These are phyloP conservation scores for Monocercomonoides exilis DNA, from an alignment of 78 protist species.

Conservation along the genomic window DNA sequence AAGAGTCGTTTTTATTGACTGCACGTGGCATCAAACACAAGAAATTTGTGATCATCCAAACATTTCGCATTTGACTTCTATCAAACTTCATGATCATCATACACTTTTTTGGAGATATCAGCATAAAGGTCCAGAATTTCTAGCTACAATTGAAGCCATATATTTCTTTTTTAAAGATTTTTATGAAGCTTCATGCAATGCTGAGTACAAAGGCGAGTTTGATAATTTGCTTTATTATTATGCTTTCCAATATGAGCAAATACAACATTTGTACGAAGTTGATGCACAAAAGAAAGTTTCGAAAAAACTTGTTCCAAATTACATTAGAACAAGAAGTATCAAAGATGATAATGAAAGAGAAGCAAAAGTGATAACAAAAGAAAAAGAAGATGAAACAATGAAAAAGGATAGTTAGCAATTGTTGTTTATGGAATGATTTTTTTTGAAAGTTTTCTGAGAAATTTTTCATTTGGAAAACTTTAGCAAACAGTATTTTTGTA, in stretches of 20 bases:
- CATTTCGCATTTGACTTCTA: background rate
- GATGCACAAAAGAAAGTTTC: background rate
- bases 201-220: constrained; percentile 4
- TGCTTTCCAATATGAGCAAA: background rate
- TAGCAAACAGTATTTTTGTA: too few species aligned
- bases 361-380: too few species aligned
- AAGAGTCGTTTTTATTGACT: constrained; percentile 22
- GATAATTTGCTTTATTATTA: constrained; percentile 22
- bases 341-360: too few species aligned
- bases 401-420: too few species aligned
- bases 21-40: background rate
- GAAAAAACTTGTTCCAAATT: background rate
- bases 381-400: too few species aligned
- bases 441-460: too few species aligned
- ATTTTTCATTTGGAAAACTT: too few species aligned
- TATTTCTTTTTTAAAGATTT: constrained; percentile 19
- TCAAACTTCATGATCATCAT: background rate
- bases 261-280: background rate
- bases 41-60: background rate
- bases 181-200: background rate
- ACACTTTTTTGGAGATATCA: constrained; percentile 27
- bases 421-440: too few species aligned
- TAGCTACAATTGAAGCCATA: constrained; percentile 29
- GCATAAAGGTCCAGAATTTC: background rate
- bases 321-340: too few species aligned